Conservation (phyloP, 345 rosid genomes). For the Lepidium africanum region DNA sequence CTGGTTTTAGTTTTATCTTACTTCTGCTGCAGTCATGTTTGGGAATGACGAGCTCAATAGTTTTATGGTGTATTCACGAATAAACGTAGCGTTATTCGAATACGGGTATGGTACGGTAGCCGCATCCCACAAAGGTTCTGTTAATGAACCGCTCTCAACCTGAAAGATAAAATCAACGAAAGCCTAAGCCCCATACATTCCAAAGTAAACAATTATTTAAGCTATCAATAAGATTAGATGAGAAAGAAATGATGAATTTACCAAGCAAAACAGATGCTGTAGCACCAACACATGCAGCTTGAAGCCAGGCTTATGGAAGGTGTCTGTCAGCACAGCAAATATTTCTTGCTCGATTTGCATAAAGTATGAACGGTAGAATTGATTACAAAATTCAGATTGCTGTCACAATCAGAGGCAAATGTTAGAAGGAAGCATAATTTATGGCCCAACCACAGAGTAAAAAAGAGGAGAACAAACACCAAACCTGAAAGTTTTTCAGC, state of each 20-base stretch:
- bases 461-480: slow-evolving; percentile 11
- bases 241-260: slow-evolving; percentile 22
- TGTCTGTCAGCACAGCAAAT: slow-evolving; percentile 92
- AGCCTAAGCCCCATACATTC: neutral
- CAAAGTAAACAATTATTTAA: neutral
- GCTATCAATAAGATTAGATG: neutral
- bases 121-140: slow-evolving; percentile 94
- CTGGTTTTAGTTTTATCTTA: slow-evolving; percentile 7
- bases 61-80: slow-evolving; percentile 89
- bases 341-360: slow-evolving; percentile 77
- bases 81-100: slow-evolving; percentile 67
- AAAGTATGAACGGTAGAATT: slow-evolving; percentile 49
- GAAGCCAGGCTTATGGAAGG: slow-evolving; percentile 99
- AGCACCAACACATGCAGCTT: slow-evolving; percentile 91
- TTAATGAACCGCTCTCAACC: slow-evolving; percentile 75
- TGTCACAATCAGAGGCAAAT: slow-evolving; percentile 26
- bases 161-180: slow-evolving; percentile 23
- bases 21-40: slow-evolving; percentile 92
- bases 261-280: slow-evolving; percentile 85
- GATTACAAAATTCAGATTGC: slow-evolving; percentile 89
- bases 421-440: neutral
- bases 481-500: slow-evolving; percentile 90
- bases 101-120: slow-evolving; percentile 63
- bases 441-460: slow-evolving; percentile 41
- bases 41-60: slow-evolving; percentile 90